A percentile compares a stretch with the other conserved stretches of the same genome.
These are phyloP conservation scores for Wickerhamomyces sp. DNA, from an alignment of 1,139 yeast species.

Conservation along the genomic window DNA sequence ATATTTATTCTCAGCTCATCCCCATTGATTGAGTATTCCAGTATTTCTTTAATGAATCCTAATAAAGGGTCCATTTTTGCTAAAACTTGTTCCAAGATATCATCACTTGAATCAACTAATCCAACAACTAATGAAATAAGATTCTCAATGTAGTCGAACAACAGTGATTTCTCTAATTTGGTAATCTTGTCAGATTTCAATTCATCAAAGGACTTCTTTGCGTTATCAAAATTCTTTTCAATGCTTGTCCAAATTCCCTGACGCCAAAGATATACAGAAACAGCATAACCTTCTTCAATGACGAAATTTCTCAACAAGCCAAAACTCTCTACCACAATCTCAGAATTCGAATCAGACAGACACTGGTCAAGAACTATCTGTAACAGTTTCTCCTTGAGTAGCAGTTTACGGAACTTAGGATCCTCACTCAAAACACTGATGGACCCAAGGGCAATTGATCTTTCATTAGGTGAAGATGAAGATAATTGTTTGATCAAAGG, in stretches of 20 bases:
- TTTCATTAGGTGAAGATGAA: constrained; percentile 64
- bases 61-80: constrained; percentile 34
- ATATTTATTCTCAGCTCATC: constrained; percentile 33
- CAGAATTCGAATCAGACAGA: constrained; percentile 64
- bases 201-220: constrained; percentile 43
- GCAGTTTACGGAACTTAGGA: constrained; percentile 50
- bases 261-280: constrained; percentile 72
- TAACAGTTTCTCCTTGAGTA: constrained; percentile 69
- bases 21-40: constrained; percentile 28
- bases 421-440: constrained; percentile 72
- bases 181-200: constrained; percentile 33
- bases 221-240: constrained; percentile 45
- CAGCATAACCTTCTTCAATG: constrained; percentile 86
- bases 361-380: constrained; percentile 60
- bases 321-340: constrained; percentile 72
- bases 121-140: constrained; percentile 64
- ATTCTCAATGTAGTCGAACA: constrained; percentile 71
- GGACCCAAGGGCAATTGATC: constrained; percentile 73
- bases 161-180: constrained; percentile 41
- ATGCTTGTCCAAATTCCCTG: constrained; percentile 67
- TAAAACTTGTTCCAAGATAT: constrained; percentile 49
- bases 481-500: constrained; percentile 66
- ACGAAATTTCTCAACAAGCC: constrained; percentile 78
- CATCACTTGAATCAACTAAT: constrained; percentile 61
- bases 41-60: constrained; percentile 38